Percentiles rank a stretch among this genome's conserved stretches.
phyloP scores from a whole-genome alignment of 768 basidiomycete species.

The Strobilomyces echinocephalus region DNA sequence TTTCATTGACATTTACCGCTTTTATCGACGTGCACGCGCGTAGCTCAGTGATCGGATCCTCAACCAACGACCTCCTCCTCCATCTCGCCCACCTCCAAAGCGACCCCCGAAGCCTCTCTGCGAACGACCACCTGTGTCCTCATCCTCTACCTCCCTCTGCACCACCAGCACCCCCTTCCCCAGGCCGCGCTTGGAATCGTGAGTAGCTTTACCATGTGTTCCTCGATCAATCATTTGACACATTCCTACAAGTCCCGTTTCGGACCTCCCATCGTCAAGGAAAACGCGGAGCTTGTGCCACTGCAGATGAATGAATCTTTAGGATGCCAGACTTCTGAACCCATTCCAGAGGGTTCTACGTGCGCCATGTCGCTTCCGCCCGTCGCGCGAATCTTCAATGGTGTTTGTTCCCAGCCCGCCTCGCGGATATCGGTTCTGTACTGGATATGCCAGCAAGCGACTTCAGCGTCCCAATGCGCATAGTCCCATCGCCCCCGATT shows the following conservation, averaged over 20 bases:
- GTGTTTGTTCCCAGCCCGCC: slow-evolving; percentile 15
- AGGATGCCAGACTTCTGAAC: slow-evolving; percentile 15
- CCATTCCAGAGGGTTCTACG: slow-evolving; percentile 11
- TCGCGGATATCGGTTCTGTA: slow-evolving; percentile 4
- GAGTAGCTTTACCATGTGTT: neutral
- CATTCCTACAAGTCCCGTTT: slow-evolving; percentile 26
- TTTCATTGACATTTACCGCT: neutral
- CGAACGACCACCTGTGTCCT: slow-evolving; percentile 96
- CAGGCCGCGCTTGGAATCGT: slow-evolving; percentile 18
- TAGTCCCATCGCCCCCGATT: neutral
- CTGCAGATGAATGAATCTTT: slow-evolving; percentile 7
- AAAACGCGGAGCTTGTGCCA: slow-evolving; percentile 7
- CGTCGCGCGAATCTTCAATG: slow-evolving; percentile 29
- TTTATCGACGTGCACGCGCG: neutral
- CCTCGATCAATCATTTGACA: neutral
- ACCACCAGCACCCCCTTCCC: slow-evolving; percentile 9
- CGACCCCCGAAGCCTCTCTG: slow-evolving; percentile 92
- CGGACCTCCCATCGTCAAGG: slow-evolving; percentile 27
- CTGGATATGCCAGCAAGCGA: slow-evolving; percentile 6
- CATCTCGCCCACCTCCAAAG: slow-evolving; percentile 88
- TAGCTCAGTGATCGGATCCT: slow-evolving; percentile 87
- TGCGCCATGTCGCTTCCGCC: slow-evolving; percentile 27
- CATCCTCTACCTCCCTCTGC: slow-evolving; percentile 14
- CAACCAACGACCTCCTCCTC: slow-evolving; percentile 93
- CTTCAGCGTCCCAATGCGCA: neutral